Percentiles rank a stretch among this genome's conserved stretches.
phyloP scores from a whole-genome alignment of 2,329 filamentous ascomycete genomes.

The Aspergillus costaricaensis region DNA sequence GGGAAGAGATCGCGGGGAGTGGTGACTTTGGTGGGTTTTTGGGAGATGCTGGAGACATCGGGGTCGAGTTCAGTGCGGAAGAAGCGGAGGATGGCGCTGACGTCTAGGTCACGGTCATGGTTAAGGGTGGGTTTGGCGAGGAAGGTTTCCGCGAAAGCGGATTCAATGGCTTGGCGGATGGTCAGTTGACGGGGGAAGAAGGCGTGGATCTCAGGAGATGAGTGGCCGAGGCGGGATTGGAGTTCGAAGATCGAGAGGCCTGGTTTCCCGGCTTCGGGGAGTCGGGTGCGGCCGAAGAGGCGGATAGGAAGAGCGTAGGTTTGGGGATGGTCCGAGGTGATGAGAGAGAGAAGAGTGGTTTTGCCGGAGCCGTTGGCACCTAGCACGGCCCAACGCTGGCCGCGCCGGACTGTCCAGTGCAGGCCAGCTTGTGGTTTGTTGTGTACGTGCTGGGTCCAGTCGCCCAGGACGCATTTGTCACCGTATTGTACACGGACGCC shows the following conservation, averaged over 20 bases:
- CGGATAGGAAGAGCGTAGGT: slow-evolving; percentile 85
- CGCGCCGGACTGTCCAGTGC: slow-evolving; percentile 78
- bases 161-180: slow-evolving; percentile 74
- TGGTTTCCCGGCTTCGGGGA: slow-evolving; percentile 69
- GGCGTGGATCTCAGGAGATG: slow-evolving; percentile 88
- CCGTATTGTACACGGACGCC: slow-evolving; percentile 82
- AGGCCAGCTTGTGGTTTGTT: slow-evolving; percentile 63
- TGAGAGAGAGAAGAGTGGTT: slow-evolving; percentile 87
- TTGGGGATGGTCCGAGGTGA: slow-evolving; percentile 95
- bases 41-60: slow-evolving; percentile 24
- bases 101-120: slow-evolving; percentile 56
- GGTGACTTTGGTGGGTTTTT: slow-evolving; percentile 16
- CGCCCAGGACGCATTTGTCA: slow-evolving; percentile 73
- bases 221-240: slow-evolving; percentile 85
- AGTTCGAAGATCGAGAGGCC: slow-evolving; percentile 92
- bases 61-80: slow-evolving; percentile 80
- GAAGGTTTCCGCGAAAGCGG: slow-evolving; percentile 89
- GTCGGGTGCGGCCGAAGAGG: slow-evolving; percentile 78
- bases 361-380: slow-evolving; percentile 94
- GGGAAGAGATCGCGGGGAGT: slow-evolving; percentile 22
- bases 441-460: slow-evolving; percentile 67
- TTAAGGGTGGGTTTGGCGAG: slow-evolving; percentile 68
- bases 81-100: slow-evolving; percentile 71
- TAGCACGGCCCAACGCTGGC: slow-evolving; percentile 89
- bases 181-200: slow-evolving; percentile 82